Percentiles rank a stretch among this genome's conserved stretches.
These are phyloP conservation scores for Acacia crassicarpa DNA, from an alignment of 306 rosid genomes.

Conservation along the genomic window DNA sequence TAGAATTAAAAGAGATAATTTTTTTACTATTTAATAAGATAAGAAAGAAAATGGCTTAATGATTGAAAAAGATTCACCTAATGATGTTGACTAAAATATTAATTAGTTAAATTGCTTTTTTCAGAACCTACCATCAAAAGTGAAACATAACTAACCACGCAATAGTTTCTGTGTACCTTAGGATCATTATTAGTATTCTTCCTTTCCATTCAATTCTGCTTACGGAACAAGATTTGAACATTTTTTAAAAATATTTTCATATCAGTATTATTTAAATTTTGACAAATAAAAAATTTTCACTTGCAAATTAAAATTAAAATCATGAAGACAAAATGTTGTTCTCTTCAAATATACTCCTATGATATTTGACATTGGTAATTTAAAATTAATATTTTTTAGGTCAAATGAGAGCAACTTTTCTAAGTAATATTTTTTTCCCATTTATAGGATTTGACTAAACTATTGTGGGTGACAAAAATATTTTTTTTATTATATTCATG, in stretches of 20 bases:
- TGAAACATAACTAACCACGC: background rate
- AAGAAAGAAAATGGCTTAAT: background rate
- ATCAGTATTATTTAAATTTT: background rate
- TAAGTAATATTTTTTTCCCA: too few species aligned
- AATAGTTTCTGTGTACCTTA: background rate
- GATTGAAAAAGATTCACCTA: slow-evolving; percentile 5
- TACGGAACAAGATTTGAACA: too few species aligned
- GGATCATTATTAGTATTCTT: background rate
- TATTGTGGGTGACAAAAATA: too few species aligned
- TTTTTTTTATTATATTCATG: too few species aligned
- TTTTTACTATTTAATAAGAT: background rate
- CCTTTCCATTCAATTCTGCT: background rate
- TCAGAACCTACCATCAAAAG: background rate
- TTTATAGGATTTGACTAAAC: too few species aligned
- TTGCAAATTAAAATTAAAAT: too few species aligned
- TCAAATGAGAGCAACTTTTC: too few species aligned
- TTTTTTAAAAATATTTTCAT: too few species aligned
- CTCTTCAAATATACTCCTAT: too few species aligned
- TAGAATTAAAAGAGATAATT: background rate
- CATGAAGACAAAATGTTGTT: too few species aligned
- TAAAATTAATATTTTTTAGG: too few species aligned
- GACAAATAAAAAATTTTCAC: background rate
- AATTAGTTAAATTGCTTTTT: background rate
- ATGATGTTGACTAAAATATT: background rate
- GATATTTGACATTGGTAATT: too few species aligned